Evolutionary conservation across 345 rosid species (phyloP).

Genomic region (Populus nigra): DNA sequence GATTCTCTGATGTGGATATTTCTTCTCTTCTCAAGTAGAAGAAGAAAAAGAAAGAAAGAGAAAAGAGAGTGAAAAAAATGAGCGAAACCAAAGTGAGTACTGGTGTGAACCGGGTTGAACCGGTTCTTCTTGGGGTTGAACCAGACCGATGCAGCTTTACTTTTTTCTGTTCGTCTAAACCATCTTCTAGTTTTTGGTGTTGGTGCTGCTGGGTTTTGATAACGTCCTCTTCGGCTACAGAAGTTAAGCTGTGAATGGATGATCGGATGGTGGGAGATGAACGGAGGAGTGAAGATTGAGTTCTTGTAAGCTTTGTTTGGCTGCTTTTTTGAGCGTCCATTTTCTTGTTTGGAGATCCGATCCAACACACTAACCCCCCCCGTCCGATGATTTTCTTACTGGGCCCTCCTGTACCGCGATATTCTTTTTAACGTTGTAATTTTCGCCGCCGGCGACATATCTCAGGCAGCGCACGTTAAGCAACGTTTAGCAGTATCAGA

Average conservation of each 20-base stretch:
- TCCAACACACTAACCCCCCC: background rate
- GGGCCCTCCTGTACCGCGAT: constrained; percentile 47
- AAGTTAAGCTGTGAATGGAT: constrained; percentile 75
- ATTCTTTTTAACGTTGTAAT: constrained; percentile 37
- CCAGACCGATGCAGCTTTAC: constrained; percentile 33
- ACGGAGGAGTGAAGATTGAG: constrained; percentile 79
- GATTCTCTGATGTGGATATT: constrained; percentile 70
- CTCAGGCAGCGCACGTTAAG: constrained; percentile 34
- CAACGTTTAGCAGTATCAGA: constrained; percentile 35
- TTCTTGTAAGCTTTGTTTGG: constrained; percentile 69
- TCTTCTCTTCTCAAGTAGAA: constrained; percentile 54
- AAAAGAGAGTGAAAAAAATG: constrained; percentile 43
- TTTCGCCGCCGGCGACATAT: constrained; percentile 46
- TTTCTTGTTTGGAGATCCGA: constrained; percentile 8
- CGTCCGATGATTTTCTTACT: constrained; percentile 19
- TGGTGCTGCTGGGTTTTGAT: constrained; percentile 24
- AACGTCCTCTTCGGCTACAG: constrained; percentile 57
- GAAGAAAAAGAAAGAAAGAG: constrained; percentile 49
- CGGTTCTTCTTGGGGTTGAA: constrained; percentile 44
- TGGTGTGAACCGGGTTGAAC: constrained; percentile 51
- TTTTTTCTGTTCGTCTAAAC: constrained; percentile 36
- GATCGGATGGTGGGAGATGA: constrained; percentile 82
- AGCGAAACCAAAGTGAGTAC: constrained; percentile 53
- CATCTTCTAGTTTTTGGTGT: constrained; percentile 10
- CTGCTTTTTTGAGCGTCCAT: constrained; percentile 66